phyloP scores from a whole-genome alignment of 306 rosid genomes.

The Quillaja saponaria region DNA sequence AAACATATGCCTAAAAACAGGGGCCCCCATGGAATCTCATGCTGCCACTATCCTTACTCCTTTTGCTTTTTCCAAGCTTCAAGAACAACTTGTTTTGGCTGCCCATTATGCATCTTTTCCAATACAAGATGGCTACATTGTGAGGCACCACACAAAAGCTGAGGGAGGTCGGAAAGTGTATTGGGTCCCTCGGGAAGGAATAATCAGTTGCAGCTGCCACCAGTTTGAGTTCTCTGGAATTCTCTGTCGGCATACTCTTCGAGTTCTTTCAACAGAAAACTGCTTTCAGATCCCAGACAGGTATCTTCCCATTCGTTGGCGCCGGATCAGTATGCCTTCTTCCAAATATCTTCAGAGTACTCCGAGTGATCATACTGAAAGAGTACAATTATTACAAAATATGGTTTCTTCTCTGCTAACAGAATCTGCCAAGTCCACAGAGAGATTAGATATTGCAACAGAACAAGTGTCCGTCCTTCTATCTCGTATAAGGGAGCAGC shows the following conservation, averaged over 20 bases:
- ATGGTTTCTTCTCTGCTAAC: slow-evolving; percentile 74
- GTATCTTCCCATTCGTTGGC: slow-evolving; percentile 92
- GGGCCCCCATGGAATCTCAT: slow-evolving; percentile 98
- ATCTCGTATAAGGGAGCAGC: slow-evolving; percentile 73
- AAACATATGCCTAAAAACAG: slow-evolving; percentile 91
- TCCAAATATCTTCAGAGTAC: slow-evolving; percentile 56
- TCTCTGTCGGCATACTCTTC: slow-evolving; percentile 86
- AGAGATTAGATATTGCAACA: slow-evolving; percentile 76
- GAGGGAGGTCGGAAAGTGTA: slow-evolving; percentile 86
- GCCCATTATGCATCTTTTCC: slow-evolving; percentile 94
- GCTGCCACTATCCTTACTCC: slow-evolving; percentile 89
- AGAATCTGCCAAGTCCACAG: slow-evolving; percentile 86
- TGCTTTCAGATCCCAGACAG: slow-evolving; percentile 94
- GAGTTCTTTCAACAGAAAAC: slow-evolving; percentile 90
- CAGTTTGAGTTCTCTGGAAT: slow-evolving; percentile 95
- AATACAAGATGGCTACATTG: slow-evolving; percentile 83
- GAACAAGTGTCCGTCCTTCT: slow-evolving; percentile 75
- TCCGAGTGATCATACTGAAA: slow-evolving; percentile 66
- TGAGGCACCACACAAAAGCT: slow-evolving; percentile 88
- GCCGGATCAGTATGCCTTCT: slow-evolving; percentile 71
- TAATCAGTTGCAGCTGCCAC: slow-evolving; percentile 88
- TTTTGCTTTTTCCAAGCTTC: slow-evolving; percentile 89
- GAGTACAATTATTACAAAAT: slow-evolving; percentile 68
- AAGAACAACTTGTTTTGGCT: slow-evolving; percentile 95
- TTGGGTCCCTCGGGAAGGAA: slow-evolving; percentile 83